phyloP scores from a whole-genome alignment of 1,284 basidiomycete species.

The Phlebopus sp. region DNA sequence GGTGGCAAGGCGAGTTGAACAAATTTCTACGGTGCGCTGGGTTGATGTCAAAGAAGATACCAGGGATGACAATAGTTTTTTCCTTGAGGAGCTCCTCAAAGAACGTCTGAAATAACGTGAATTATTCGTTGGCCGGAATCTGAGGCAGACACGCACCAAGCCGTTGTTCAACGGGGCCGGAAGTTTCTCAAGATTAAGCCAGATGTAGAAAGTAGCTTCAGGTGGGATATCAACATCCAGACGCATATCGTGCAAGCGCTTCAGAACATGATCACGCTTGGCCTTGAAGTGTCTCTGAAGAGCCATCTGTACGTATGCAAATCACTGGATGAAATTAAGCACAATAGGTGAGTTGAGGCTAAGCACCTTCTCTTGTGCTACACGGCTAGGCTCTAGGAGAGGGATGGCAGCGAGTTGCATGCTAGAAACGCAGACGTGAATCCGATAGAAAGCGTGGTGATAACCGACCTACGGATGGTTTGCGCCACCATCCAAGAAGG shows the following conservation, averaged over 20 bases:
- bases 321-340: constrained; percentile 2
- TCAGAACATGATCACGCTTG: constrained; percentile 88
- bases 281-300: constrained; percentile 86
- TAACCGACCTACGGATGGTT: constrained; percentile 73
- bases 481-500: constrained; percentile 86
- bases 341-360: not conserved
- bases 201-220: constrained; percentile 84
- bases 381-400: constrained; percentile 70
- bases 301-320: constrained; percentile 45
- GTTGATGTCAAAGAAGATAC: constrained; percentile 90
- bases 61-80: constrained; percentile 85
- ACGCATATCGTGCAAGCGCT: constrained; percentile 75
- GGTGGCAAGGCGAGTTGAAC: constrained; percentile 89
- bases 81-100: constrained; percentile 94
- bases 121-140: not conserved
- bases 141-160: constrained; percentile 47
- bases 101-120: constrained; percentile 59
- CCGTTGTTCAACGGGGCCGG: constrained; percentile 85
- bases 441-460: not conserved
- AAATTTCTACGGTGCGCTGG: constrained; percentile 83
- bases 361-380: constrained; percentile 65
- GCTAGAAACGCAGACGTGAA: constrained; percentile 34
- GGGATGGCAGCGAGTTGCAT: constrained; percentile 85
- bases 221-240: constrained; percentile 77
- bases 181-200: constrained; percentile 80